Evolutionary conservation across 2,329 filamentous ascomycete genomes (phyloP).

Genomic region (Didymella sp.): DNA sequence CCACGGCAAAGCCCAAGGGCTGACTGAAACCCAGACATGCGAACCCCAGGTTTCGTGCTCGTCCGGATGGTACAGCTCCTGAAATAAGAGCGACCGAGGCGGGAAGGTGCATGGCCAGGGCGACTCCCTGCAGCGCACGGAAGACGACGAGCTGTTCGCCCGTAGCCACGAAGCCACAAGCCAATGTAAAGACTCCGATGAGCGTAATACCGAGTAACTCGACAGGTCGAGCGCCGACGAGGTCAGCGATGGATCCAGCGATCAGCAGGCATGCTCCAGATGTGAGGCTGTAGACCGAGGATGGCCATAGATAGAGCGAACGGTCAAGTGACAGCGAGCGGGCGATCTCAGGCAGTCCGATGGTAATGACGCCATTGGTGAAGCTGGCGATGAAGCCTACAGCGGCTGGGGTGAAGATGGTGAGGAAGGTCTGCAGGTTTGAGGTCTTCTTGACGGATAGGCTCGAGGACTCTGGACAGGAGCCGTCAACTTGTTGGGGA

Average conservation of each 20-base stretch:
- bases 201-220: slow-evolving; percentile 55
- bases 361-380: slow-evolving; percentile 52
- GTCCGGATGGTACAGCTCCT: slow-evolving; percentile 31
- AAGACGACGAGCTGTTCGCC: slow-evolving; percentile 54
- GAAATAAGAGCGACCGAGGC: slow-evolving; percentile 57
- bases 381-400: slow-evolving; percentile 41
- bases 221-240: slow-evolving; percentile 55
- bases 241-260: slow-evolving; percentile 59
- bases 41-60: slow-evolving; percentile 44
- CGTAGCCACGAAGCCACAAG: slow-evolving; percentile 54
- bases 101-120: slow-evolving; percentile 57
- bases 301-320: slow-evolving; percentile 45
- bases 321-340: slow-evolving; percentile 36
- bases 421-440: slow-evolving; percentile 25
- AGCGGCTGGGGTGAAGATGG: slow-evolving; percentile 35
- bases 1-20: slow-evolving; percentile 60
- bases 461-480: slow-evolving; percentile 8
- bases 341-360: slow-evolving; percentile 54
- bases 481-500: background rate
- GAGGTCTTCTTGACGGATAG: slow-evolving; percentile 8
- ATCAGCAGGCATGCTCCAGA: slow-evolving; percentile 59
- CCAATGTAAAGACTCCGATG: slow-evolving; percentile 54
- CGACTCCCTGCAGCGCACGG: slow-evolving; percentile 57
- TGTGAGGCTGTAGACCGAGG: slow-evolving; percentile 50
- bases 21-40: slow-evolving; percentile 55